Conservation (phyloP, 2,329 filamentous ascomycete species). For the Fusarium sp. region DNA sequence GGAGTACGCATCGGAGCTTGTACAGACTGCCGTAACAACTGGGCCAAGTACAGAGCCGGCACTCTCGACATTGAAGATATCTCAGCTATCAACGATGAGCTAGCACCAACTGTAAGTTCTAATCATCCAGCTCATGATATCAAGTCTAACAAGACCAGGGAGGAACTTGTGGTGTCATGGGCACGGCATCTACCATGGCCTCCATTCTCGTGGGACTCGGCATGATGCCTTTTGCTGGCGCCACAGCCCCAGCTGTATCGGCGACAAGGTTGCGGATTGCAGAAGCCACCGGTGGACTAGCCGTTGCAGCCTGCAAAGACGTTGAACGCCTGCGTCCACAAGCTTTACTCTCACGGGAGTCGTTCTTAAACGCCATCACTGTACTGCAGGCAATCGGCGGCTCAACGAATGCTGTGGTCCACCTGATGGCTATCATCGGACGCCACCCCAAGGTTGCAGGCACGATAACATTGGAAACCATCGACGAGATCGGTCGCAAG, state of each 20-base stretch:
- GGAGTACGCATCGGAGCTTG: slow-evolving; percentile 75
- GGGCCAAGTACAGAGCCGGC: slow-evolving; percentile 73
- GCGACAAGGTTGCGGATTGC: slow-evolving; percentile 84
- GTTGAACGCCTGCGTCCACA: slow-evolving; percentile 75
- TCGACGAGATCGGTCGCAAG: slow-evolving; percentile 79
- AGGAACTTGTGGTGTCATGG: slow-evolving; percentile 91
- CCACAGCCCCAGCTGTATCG: slow-evolving; percentile 80
- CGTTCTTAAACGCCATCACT: slow-evolving; percentile 86
- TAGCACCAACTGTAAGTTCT: slow-evolving; percentile 70
- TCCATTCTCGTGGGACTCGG: slow-evolving; percentile 84
- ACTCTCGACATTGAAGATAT: slow-evolving; percentile 78
- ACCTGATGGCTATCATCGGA: slow-evolving; percentile 85
- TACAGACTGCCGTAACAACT: slow-evolving; percentile 78
- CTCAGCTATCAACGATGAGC: slow-evolving; percentile 73
- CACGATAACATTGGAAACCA: slow-evolving; percentile 75
- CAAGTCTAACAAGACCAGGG: slow-evolving; percentile 46
- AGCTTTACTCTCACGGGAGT: slow-evolving; percentile 74
- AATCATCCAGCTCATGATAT: rapidly evolving
- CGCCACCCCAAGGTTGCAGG: slow-evolving; percentile 73
- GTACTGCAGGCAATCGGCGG: slow-evolving; percentile 88
- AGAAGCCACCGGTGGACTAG: slow-evolving; percentile 73
- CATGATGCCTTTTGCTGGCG: slow-evolving; percentile 79
- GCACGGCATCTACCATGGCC: slow-evolving; percentile 90
- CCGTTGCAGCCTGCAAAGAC: slow-evolving; percentile 72
- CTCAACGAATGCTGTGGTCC: slow-evolving; percentile 85